These are phyloP conservation scores for Talaromyces nanjingensis DNA, from an alignment of 495 filamentous ascomycete genomes.

Conservation along the genomic window DNA sequence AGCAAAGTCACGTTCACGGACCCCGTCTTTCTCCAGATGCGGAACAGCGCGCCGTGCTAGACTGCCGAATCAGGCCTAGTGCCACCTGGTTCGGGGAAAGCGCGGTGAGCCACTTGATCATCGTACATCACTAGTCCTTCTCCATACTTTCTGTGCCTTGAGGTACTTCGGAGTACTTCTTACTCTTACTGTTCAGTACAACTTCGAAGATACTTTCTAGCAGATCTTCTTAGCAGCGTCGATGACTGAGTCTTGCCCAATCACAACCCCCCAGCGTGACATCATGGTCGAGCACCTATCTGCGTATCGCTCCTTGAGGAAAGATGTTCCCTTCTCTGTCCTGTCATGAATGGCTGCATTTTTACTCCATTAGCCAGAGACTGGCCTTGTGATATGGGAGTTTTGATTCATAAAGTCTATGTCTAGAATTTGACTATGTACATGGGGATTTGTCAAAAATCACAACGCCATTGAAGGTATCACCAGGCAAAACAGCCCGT, in stretches of 20 bases:
- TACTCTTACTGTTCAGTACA: no score
- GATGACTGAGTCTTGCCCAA: no score
- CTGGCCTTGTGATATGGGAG: neutral
- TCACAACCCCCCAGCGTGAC: neutral
- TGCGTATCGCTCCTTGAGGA: neutral
- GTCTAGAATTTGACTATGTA: neutral
- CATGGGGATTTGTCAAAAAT: neutral
- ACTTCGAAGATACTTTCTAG: no score
- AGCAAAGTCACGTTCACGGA: conserved; percentile 2
- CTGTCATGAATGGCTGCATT: neutral
- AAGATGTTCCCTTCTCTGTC: neutral
- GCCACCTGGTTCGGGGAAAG: neutral
- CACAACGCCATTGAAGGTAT: neutral
- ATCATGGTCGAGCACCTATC: neutral
- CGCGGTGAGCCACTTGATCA: neutral
- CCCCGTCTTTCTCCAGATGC: neutral
- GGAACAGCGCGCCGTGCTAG: neutral
- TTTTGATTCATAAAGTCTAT: neutral
- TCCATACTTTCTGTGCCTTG: neutral
- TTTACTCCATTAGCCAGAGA: neutral
- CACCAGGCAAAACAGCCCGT: neutral
- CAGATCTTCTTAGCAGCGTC: no score
- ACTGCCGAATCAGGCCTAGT: neutral
- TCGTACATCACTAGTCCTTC: neutral
- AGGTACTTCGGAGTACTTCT: neutral